Conservation (phyloP, 2,329 filamentous ascomycete species). For the Microascus cirrosus region DNA sequence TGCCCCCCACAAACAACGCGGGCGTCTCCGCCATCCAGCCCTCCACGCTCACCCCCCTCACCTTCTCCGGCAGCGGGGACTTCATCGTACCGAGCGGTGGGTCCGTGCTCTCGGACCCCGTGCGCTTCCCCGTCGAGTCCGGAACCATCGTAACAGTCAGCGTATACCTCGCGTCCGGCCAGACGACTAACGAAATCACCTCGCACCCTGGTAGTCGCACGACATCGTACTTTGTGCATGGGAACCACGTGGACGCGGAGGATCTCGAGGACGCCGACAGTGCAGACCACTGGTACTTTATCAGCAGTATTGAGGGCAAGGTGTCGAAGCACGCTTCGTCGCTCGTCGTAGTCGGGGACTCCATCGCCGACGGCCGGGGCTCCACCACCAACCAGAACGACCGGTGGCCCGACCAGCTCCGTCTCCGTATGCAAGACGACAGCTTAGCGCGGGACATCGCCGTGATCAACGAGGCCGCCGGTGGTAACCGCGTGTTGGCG, state of each 20-base stretch:
- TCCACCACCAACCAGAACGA: constrained; percentile 48
- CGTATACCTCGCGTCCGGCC: constrained; percentile 46
- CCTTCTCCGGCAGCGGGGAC: constrained; percentile 40
- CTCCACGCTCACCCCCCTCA: constrained; percentile 34
- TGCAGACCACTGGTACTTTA: constrained; percentile 45
- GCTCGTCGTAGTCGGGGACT: constrained; percentile 52
- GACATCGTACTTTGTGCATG: constrained; percentile 39
- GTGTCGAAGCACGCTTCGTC: constrained; percentile 23
- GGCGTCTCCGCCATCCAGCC: constrained; percentile 36
- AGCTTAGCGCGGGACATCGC: constrained; percentile 27
- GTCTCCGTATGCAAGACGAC: constrained; percentile 28
- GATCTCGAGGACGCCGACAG: constrained; percentile 21
- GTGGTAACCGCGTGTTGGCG: constrained; percentile 48
- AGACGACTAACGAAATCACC: constrained; percentile 42
- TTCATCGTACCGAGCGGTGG: constrained; percentile 42
- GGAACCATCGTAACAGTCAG: constrained; percentile 40
- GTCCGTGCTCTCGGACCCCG: constrained; percentile 45
- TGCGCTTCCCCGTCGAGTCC: constrained; percentile 36
- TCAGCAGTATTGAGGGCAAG: constrained; percentile 46
- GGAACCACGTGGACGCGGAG: constrained; percentile 33
- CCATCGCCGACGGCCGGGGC: constrained; percentile 53
- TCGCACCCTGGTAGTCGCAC: constrained; percentile 51
- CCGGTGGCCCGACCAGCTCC: constrained; percentile 30
- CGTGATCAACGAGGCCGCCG: constrained; percentile 50
- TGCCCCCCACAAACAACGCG: constrained; percentile 36